Percentiles rank a stretch among this genome's conserved stretches.
These are phyloP conservation scores for Fusarium secorum DNA, from an alignment of 2,329 filamentous ascomycete species.

Conservation along the genomic window DNA sequence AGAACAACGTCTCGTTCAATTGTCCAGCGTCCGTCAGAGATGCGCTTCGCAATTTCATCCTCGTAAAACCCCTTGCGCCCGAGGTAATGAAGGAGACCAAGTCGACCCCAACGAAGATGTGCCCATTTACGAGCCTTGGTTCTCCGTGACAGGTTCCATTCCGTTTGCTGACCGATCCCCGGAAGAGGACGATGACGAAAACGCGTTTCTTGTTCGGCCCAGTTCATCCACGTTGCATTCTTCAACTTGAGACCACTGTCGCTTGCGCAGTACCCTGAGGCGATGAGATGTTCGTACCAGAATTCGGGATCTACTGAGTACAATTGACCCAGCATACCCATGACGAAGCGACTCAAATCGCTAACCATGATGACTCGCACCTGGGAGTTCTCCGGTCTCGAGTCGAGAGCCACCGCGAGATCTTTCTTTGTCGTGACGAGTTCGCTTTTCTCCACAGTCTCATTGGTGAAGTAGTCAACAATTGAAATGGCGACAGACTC, in stretches of 20 bases:
- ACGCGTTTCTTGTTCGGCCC: constrained; percentile 39
- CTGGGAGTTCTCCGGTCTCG: constrained; percentile 1
- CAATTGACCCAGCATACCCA: constrained; percentile 42
- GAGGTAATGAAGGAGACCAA: constrained; percentile 15
- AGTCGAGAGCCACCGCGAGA: neutral
- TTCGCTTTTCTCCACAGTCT: neutral
- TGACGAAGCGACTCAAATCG: constrained; percentile 44
- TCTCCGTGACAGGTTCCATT: constrained; percentile 6
- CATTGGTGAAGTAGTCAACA: constrained; percentile 1
- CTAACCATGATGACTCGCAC: constrained; percentile 40
- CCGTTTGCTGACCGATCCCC: constrained; percentile 12
- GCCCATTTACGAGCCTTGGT: constrained; percentile 1
- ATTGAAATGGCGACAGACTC: constrained; percentile 5
- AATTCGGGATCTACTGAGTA: constrained; percentile 43
- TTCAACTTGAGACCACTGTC: constrained; percentile 43
- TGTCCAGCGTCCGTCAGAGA: constrained; percentile 15
- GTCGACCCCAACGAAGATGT: constrained; percentile 14
- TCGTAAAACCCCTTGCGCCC: constrained; percentile 4
- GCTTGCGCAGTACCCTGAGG: constrained; percentile 40
- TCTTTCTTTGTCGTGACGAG: constrained; percentile 9
- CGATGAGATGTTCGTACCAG: constrained; percentile 43
- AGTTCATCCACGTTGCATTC: constrained; percentile 44
- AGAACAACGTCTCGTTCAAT: constrained; percentile 17
- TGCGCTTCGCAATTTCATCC: constrained; percentile 12
- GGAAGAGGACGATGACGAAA: constrained; percentile 10